These are phyloP conservation scores for Dissophora globulifera DNA, from an alignment of 192 early-diverging fungal species.

Conservation along the genomic window DNA sequence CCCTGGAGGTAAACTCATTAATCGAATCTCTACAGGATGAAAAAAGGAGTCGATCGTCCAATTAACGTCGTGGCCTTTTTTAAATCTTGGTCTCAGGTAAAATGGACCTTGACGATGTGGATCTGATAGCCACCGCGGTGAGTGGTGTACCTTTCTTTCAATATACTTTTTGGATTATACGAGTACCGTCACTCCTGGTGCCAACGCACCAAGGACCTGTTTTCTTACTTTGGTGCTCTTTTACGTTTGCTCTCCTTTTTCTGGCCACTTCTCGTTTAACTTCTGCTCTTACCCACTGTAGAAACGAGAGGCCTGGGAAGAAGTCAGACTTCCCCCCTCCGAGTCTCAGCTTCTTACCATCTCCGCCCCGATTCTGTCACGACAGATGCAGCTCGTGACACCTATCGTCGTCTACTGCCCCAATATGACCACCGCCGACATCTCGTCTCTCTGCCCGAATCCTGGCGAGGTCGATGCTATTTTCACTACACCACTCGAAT, in stretches of 20 bases:
- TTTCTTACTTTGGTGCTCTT: no score
- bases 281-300: no score
- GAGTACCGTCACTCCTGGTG: no score
- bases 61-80: no score
- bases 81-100: conserved; percentile 25
- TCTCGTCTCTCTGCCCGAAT: conserved; percentile 21
- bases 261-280: background rate
- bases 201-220: no score
- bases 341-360: conserved; percentile 7
- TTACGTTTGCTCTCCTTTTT: background rate
- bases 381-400: conserved; percentile 39
- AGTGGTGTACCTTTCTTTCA: background rate
- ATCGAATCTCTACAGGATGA: no score
- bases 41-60: no score
- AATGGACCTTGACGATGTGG: conserved; percentile 29
- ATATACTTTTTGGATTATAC: no score
- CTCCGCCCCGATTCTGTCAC: conserved; percentile 19
- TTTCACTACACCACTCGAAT: conserved; percentile 23
- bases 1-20: conserved; percentile 28
- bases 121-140: conserved; percentile 42
- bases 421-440: conserved; percentile 16
- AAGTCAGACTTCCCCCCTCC: conserved; percentile 7
- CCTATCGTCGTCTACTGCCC: conserved; percentile 35
- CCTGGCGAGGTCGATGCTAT: conserved; percentile 46
- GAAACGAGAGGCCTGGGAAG: conserved; percentile 49